Evolutionary conservation across 2,329 filamentous ascomycete species (phyloP).

Genomic region (Drechslerella stenobrocha): DNA sequence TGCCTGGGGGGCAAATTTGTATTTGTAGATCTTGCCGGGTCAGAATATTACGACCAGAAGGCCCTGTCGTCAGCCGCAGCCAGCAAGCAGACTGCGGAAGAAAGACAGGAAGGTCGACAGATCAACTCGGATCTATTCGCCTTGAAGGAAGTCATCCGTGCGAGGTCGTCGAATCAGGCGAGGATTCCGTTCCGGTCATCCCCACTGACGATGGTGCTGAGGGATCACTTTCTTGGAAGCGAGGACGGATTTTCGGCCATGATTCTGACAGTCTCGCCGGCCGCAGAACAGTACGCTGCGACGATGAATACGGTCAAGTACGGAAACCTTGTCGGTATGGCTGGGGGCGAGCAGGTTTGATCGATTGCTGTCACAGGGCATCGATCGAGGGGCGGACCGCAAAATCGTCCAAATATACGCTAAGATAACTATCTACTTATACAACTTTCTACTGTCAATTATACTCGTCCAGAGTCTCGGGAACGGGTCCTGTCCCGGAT

Average conservation of each 20-base stretch:
- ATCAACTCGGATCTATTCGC: constrained; percentile 59
- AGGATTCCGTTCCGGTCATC: constrained; percentile 58
- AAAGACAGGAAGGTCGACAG: constrained; percentile 57
- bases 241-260: constrained; percentile 54
- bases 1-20: constrained; percentile 58
- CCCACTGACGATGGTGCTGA: constrained; percentile 58
- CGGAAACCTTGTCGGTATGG: constrained; percentile 56
- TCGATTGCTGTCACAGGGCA: too few relatives aligned
- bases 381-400: neutral
- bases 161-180: constrained; percentile 54
- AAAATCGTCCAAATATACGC: too few relatives aligned
- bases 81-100: constrained; percentile 55
- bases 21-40: constrained; percentile 59
- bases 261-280: constrained; percentile 57
- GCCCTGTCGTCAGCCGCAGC: constrained; percentile 38
- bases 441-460: too few relatives aligned
- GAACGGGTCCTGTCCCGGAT: too few relatives aligned
- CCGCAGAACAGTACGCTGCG: constrained; percentile 55
- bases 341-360: constrained; percentile 49
- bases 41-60: constrained; percentile 57
- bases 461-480: too few relatives aligned
- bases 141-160: constrained; percentile 59
- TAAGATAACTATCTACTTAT: neutral
- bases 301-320: constrained; percentile 59
- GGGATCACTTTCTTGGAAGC: constrained; percentile 55